Evolutionary conservation across 192 early-diverging fungal species (phyloP).

Genomic region (Rhizophagus prolifer): DNA sequence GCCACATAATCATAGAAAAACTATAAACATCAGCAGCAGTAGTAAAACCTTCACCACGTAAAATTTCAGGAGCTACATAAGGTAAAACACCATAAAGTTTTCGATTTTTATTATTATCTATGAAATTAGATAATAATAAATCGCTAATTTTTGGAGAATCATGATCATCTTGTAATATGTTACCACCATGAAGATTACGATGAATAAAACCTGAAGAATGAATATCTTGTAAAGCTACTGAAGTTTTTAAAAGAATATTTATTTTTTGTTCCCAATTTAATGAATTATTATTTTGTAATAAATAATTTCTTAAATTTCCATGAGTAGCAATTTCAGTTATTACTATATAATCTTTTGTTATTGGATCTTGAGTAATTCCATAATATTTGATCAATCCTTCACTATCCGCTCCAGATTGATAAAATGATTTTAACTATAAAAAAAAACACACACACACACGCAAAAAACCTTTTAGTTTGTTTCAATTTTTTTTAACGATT

Average conservation of each 20-base stretch:
- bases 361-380: slow-evolving; percentile 22
- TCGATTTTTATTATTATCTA: background rate
- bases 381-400: background rate
- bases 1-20: slow-evolving; percentile 8
- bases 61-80: slow-evolving; percentile 10
- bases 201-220: slow-evolving; percentile 21
- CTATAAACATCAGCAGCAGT: slow-evolving; percentile 1
- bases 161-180: slow-evolving; percentile 7
- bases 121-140: background rate
- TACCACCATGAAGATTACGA: slow-evolving; percentile 27
- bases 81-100: slow-evolving; percentile 12
- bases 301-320: slow-evolving; percentile 15
- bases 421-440: background rate
- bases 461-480: too few relatives aligned
- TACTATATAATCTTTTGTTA: slow-evolving; percentile 1
- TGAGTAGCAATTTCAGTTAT: slow-evolving; percentile 2
- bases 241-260: slow-evolving; percentile 12
- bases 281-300: background rate
- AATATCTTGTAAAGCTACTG: slow-evolving; percentile 12
- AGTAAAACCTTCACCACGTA: background rate
- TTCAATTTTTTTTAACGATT: too few relatives aligned
- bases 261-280: slow-evolving; percentile 16
- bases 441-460: too few relatives aligned
- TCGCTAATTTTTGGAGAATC: slow-evolving; percentile 5
- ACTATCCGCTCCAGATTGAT: background rate